phyloP scores from a whole-genome alignment of 768 basidiomycete genomes.

The Russula compacta region DNA sequence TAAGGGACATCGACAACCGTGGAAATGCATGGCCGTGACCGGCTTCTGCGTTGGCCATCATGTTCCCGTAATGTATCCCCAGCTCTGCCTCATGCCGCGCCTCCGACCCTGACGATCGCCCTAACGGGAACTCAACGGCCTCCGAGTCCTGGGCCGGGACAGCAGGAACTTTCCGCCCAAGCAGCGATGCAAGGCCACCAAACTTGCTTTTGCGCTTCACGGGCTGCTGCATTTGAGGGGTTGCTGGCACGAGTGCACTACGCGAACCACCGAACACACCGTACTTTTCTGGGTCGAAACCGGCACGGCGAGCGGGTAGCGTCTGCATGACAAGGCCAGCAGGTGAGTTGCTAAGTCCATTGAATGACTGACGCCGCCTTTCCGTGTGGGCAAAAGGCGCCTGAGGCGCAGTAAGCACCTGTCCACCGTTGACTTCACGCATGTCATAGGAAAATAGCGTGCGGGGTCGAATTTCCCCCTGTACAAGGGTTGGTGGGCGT shows the following conservation, averaged over 20 bases:
- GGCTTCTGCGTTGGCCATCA: slow-evolving; percentile 39
- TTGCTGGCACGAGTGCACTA: slow-evolving; percentile 38
- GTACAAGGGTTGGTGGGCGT: slow-evolving; percentile 23
- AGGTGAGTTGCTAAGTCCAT: slow-evolving; percentile 46
- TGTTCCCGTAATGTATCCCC: slow-evolving; percentile 44
- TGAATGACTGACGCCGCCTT: slow-evolving; percentile 65
- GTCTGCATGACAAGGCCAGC: slow-evolving; percentile 47
- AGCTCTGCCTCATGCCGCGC: slow-evolving; percentile 34
- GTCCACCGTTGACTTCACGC: slow-evolving; percentile 38
- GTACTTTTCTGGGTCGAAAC: slow-evolving; percentile 33
- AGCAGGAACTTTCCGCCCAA: slow-evolving; percentile 45
- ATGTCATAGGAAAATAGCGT: slow-evolving; percentile 58
- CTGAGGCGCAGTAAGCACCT: slow-evolving; percentile 51
- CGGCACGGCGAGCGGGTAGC: slow-evolving; percentile 26
- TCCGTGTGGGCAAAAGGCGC: slow-evolving; percentile 54
- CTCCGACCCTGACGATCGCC: slow-evolving; percentile 27
- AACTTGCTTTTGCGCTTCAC: slow-evolving; percentile 68
- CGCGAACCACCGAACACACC: slow-evolving; percentile 69
- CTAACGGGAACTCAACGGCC: slow-evolving; percentile 20
- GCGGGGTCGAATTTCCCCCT: slow-evolving; percentile 45
- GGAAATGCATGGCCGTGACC: slow-evolving; percentile 30
- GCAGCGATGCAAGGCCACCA: slow-evolving; percentile 53
- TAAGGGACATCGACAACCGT: slow-evolving; percentile 44
- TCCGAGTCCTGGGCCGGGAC: slow-evolving; percentile 14
- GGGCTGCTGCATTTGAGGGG: slow-evolving; percentile 14